phyloP scores from a whole-genome alignment of 2,329 filamentous ascomycete genomes.

The Scedosporium boydii region DNA sequence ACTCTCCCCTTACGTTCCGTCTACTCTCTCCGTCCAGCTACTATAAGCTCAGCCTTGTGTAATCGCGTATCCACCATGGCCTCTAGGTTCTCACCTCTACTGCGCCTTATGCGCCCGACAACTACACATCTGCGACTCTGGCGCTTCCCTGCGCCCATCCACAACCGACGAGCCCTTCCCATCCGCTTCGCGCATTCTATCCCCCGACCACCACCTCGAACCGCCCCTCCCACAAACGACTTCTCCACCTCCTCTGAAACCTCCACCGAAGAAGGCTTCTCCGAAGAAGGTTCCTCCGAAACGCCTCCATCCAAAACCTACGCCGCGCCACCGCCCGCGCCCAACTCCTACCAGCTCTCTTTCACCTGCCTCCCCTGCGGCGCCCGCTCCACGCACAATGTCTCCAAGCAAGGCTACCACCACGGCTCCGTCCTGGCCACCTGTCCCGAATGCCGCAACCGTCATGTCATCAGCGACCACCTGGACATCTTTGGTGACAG shows the following conservation, averaged over 20 bases:
- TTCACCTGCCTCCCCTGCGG: conserved; percentile 90
- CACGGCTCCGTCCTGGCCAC: conserved; percentile 79
- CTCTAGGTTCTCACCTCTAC: conserved; percentile 1
- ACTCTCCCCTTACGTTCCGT: not conserved
- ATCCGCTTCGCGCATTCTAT: conserved; percentile 2
- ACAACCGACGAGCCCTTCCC: not conserved
- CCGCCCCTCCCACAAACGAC: not conserved
- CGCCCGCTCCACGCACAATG: conserved; percentile 67
- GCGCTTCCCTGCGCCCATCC: not conserved
- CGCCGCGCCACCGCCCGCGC: conserved; percentile 20
- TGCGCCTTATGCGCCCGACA: conserved; percentile 5
- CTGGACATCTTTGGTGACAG: conserved; percentile 67
- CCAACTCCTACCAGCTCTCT: conserved; percentile 74
- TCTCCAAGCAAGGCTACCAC: conserved; percentile 95
- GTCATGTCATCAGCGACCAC: conserved; percentile 89
- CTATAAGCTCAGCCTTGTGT: not conserved
- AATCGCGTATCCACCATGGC: conserved; percentile 3
- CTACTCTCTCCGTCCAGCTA: not conserved
- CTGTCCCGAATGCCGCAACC: conserved; percentile 76
- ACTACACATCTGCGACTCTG: not conserved
- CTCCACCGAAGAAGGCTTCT: conserved; percentile 10
- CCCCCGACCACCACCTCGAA: not conserved
- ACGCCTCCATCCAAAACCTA: conserved; percentile 15
- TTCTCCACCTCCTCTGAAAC: conserved; percentile 5
- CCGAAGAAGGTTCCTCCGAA: conserved; percentile 6